Evolutionary conservation across 2,329 filamentous ascomycete species (phyloP).

Genomic region (Colletotrichum siamense): DNA sequence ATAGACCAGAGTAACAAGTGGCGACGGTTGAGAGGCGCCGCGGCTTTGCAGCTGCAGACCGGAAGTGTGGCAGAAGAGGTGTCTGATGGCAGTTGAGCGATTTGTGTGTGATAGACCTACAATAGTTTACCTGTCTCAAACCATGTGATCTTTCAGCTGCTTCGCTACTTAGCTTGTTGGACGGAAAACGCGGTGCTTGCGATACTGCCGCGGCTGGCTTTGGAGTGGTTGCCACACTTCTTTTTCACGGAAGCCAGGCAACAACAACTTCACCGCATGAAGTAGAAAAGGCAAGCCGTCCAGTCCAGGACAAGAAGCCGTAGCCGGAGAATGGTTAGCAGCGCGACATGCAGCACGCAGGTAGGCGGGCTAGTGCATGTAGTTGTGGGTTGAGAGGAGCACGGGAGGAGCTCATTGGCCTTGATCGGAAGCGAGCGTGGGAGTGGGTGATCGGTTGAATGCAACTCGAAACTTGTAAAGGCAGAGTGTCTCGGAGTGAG

Average conservation of each 20-base stretch:
- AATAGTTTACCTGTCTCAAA: not conserved
- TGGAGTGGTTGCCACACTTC: not conserved
- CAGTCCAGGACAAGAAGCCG: not conserved
- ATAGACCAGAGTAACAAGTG: slow-evolving; percentile 59
- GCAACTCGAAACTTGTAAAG: not conserved
- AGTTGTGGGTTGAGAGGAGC: not conserved
- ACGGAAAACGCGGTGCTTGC: not conserved
- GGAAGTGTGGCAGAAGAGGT: not conserved
- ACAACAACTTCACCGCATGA: not conserved
- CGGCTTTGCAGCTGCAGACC: slow-evolving; percentile 5
- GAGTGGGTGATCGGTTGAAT: not conserved
- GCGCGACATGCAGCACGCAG: slow-evolving; percentile 1
- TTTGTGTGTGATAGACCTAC: not conserved
- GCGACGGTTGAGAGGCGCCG: slow-evolving; percentile 51
- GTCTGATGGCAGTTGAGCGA: not conserved
- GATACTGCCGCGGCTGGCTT: not conserved
- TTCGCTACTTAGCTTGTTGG: not conserved
- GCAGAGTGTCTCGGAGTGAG: not conserved
- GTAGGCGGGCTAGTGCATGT: not conserved
- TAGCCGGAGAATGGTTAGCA: not conserved
- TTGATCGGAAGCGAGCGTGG: not conserved
- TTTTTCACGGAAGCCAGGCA: not conserved
- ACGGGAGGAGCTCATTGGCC: not conserved
- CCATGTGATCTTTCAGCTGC: not conserved
- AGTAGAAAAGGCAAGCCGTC: not conserved